Conservation (phyloP, 176 grass and related monocot species). For the Juncus effusus region DNA sequence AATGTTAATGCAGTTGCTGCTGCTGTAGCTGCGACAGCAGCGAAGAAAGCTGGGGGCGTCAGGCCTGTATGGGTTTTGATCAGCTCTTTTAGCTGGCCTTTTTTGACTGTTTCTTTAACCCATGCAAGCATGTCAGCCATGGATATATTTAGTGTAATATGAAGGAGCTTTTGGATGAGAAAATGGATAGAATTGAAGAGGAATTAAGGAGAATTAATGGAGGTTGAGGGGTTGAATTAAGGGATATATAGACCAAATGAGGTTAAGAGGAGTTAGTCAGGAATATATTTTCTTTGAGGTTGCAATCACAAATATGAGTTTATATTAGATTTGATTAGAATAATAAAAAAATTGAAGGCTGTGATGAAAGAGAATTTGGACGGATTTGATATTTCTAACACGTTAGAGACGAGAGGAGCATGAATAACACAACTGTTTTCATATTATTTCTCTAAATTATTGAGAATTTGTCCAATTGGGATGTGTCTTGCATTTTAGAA, state of each 20-base stretch:
- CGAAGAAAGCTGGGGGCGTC: conserved; percentile 10
- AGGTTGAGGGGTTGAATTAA: conserved; percentile 17
- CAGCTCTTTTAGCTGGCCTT: conserved; percentile 12
- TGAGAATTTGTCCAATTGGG: no score
- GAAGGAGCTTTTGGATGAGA: background rate
- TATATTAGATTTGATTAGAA: no score
- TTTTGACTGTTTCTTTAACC: conserved; percentile 12
- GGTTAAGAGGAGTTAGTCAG: background rate
- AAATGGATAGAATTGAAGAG: background rate
- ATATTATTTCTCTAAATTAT: no score
- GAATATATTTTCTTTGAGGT: no score
- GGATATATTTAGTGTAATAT: conserved; percentile 3
- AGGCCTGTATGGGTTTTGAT: conserved; percentile 20
- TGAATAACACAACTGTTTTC: no score
- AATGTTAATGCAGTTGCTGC: conserved; percentile 6
- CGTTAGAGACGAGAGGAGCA: no score
- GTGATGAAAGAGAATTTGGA: no score
- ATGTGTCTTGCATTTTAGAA: no score
- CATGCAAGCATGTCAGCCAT: conserved; percentile 17
- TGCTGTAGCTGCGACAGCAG: background rate
- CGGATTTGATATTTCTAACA: no score
- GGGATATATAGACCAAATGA: conserved; percentile 25
- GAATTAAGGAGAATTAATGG: background rate
- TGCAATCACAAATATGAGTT: no score
- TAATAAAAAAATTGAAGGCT: no score